Conservation (phyloP, 1,139 yeast species). For the Geotrichum histeridarum region DNA sequence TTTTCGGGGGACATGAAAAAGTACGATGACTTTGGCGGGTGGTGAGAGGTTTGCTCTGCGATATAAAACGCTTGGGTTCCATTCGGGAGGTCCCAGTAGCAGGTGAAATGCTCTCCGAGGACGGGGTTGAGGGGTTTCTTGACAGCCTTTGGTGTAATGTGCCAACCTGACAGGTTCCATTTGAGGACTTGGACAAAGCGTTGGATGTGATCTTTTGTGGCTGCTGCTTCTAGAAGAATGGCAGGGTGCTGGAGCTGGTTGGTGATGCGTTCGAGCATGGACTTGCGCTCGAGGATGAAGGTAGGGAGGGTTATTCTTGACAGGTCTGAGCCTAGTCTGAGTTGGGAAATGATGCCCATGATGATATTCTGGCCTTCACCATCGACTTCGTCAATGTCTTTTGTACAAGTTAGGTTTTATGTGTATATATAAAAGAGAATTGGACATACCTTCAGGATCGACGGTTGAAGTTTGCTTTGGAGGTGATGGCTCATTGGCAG, state of each 20-base stretch:
- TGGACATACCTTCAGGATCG: constrained; percentile 15
- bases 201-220: constrained; percentile 48
- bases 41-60: constrained; percentile 94
- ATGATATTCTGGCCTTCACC: constrained; percentile 83
- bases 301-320: constrained; percentile 91
- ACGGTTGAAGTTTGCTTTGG: background rate
- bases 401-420: constrained; percentile 3
- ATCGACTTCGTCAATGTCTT: constrained; percentile 87
- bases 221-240: constrained; percentile 64
- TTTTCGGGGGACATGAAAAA: constrained; percentile 80
- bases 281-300: constrained; percentile 86
- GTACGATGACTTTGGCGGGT: constrained; percentile 96
- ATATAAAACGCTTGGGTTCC: constrained; percentile 69
- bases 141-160: constrained; percentile 96
- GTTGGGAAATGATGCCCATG: constrained; percentile 79
- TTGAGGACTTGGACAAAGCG: constrained; percentile 70
- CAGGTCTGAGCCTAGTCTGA: constrained; percentile 88
- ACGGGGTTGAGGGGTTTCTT: constrained; percentile 95
- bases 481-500: background rate
- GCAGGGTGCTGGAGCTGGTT: constrained; percentile 83
- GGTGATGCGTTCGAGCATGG: constrained; percentile 93
- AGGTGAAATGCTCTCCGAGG: constrained; percentile 80
- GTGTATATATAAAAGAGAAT: background rate
- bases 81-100: constrained; percentile 87
- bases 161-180: constrained; percentile 96